Evolutionary conservation across 2,329 filamentous ascomycete species (phyloP).

Genomic region (Penicillium olsonii): DNA sequence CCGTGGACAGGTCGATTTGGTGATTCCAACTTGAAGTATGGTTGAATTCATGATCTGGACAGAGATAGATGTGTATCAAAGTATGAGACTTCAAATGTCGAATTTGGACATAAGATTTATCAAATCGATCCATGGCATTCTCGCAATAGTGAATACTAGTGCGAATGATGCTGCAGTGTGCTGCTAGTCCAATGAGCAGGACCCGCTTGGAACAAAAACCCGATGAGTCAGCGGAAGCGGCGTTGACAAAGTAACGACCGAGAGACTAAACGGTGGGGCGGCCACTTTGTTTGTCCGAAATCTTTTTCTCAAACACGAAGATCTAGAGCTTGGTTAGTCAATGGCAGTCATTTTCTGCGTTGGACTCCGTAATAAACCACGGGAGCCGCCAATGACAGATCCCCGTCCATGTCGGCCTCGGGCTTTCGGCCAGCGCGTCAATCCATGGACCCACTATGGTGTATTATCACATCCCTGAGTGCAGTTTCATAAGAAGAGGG

Average conservation of each 20-base stretch:
- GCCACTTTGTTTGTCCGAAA: not conserved
- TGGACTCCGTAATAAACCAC: not conserved
- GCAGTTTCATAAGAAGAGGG: constrained; percentile 4
- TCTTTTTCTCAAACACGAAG: not conserved
- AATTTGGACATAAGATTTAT: too few species aligned
- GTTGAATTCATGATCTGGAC: too few species aligned
- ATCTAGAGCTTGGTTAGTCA: not conserved
- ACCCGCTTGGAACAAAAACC: not conserved
- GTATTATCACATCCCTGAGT: not conserved
- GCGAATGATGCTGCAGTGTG: too few species aligned
- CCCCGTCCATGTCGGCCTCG: not conserved
- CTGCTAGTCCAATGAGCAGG: too few species aligned
- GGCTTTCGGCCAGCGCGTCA: not conserved
- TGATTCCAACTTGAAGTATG: too few species aligned
- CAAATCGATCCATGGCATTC: too few species aligned
- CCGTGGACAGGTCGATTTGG: not conserved
- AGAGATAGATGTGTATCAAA: too few species aligned
- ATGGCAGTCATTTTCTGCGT: not conserved
- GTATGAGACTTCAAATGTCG: too few species aligned
- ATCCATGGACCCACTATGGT: not conserved
- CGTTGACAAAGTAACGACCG: not conserved
- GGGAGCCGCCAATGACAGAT: not conserved
- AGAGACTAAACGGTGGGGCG: not conserved
- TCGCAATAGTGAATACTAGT: too few species aligned
- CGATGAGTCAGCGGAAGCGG: constrained; percentile 1